Percentiles rank a stretch among this genome's conserved stretches.
phyloP scores from a whole-genome alignment of 768 basidiomycete species.

The Phanerochaete carnosa region DNA sequence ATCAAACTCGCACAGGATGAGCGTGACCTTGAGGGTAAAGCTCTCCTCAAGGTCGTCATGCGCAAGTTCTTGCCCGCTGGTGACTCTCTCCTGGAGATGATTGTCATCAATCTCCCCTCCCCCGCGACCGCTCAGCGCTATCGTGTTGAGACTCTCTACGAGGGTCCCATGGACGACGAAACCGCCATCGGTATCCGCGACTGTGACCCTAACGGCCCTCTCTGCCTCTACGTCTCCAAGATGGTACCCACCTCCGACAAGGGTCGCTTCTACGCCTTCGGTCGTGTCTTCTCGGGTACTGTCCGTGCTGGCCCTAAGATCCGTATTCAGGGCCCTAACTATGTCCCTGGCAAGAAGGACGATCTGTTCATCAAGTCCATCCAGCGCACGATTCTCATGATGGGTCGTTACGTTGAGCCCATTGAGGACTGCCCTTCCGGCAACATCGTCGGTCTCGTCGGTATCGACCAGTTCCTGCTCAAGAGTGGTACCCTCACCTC shows the following conservation, averaged over 20 bases:
- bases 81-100: conserved; percentile 99
- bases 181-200: conserved; percentile 98
- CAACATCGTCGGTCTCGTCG: conserved; percentile 98
- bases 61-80: conserved; percentile 99
- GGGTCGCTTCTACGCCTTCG: conserved; percentile 99
- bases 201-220: conserved; percentile 94
- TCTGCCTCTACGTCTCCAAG: conserved; percentile 98
- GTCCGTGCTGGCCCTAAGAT: conserved; percentile 97
- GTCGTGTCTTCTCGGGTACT: conserved; percentile 99
- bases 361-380: conserved; percentile 97
- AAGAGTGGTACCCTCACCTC: conserved; percentile 98
- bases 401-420: conserved; percentile 98
- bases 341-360: conserved; percentile 96
- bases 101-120: conserved; percentile 98
- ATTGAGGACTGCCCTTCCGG: conserved; percentile 99
- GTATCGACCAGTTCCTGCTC: conserved; percentile 99
- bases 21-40: conserved; percentile 92
- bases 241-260: conserved; percentile 99
- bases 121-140: conserved; percentile 96
- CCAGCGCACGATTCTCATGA: conserved; percentile 99
- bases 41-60: conserved; percentile 96
- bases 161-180: conserved; percentile 99
- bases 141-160: conserved; percentile 99
- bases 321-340: conserved; percentile 99
- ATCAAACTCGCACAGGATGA: conserved; percentile 85